phyloP scores from a whole-genome alignment of 2,329 filamentous ascomycete species.

The Paraphoma chrysanthemicola region DNA sequence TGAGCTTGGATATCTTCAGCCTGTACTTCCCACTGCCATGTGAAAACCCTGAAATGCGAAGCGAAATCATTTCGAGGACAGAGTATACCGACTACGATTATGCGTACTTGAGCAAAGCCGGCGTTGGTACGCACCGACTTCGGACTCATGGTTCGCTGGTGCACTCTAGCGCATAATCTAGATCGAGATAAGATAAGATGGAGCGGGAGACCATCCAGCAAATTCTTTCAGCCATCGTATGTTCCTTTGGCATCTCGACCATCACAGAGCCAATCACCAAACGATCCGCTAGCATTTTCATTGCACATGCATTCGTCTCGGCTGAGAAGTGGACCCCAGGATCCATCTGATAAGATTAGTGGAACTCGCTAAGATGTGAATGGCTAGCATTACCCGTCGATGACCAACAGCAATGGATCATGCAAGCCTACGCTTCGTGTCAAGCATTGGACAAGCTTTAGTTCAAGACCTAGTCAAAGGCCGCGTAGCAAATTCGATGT shows the following conservation, averaged over 20 bases:
- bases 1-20: too few relatives aligned
- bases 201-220: conserved; percentile 4
- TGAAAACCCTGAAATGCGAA: too few relatives aligned
- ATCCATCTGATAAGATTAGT: conserved; percentile 22
- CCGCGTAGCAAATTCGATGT: conserved; percentile 4
- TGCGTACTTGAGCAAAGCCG: neutral
- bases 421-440: neutral
- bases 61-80: too few relatives aligned
- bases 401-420: neutral
- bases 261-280: neutral
- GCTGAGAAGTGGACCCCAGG: neutral
- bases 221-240: conserved; percentile 9
- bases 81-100: too few relatives aligned
- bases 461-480: conserved; percentile 10
- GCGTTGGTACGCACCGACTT: neutral
- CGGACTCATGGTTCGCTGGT: neutral
- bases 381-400: conserved; percentile 3
- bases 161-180: conserved; percentile 12
- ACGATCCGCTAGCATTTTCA: neutral
- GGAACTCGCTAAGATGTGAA: neutral
- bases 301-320: neutral
- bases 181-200: conserved; percentile 26
- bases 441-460: conserved; percentile 15
- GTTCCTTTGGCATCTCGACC: neutral
- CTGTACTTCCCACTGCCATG: too few relatives aligned